phyloP scores from a whole-genome alignment of 2,329 filamentous ascomycete species.

The Sclerotinia trifoliorum region DNA sequence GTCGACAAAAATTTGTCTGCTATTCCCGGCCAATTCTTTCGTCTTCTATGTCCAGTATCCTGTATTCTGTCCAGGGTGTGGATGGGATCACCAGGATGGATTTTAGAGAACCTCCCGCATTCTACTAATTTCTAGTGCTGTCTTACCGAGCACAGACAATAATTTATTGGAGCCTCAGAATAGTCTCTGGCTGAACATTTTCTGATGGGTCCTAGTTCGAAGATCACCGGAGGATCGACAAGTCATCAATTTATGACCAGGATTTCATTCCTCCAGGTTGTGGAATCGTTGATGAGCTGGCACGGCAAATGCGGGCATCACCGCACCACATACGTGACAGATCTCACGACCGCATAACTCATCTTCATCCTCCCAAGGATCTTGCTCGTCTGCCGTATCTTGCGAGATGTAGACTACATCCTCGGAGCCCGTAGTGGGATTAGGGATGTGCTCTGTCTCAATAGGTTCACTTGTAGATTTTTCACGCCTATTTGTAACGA shows the following conservation, averaged over 20 bases:
- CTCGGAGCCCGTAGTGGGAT: constrained; percentile 31
- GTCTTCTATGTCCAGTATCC: too few relatives aligned
- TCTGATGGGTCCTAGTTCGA: background rate
- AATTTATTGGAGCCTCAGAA: background rate
- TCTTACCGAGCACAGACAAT: too few relatives aligned
- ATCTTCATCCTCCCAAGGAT: constrained; percentile 35
- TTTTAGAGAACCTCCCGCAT: too few relatives aligned
- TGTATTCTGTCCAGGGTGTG: too few relatives aligned
- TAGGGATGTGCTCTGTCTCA: background rate
- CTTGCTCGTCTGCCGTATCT: constrained; percentile 28
- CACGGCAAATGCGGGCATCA: constrained; percentile 51
- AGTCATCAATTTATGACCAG: background rate
- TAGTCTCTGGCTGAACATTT: background rate
- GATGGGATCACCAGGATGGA: too few relatives aligned
- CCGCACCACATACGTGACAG: constrained; percentile 46
- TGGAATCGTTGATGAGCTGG: constrained; percentile 51
- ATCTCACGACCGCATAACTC: constrained; percentile 37
- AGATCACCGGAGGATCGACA: background rate
- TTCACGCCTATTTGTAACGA: background rate
- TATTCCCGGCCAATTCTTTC: too few relatives aligned
- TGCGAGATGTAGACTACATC: constrained; percentile 34
- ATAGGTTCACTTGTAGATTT: background rate
- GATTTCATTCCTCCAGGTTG: constrained; percentile 29
- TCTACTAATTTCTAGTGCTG: too few relatives aligned
- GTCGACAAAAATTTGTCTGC: too few relatives aligned